Evolutionary conservation across 2,329 filamentous ascomycete genomes (phyloP).

Genomic region (Cephalotrichum gorgonifer): DNA sequence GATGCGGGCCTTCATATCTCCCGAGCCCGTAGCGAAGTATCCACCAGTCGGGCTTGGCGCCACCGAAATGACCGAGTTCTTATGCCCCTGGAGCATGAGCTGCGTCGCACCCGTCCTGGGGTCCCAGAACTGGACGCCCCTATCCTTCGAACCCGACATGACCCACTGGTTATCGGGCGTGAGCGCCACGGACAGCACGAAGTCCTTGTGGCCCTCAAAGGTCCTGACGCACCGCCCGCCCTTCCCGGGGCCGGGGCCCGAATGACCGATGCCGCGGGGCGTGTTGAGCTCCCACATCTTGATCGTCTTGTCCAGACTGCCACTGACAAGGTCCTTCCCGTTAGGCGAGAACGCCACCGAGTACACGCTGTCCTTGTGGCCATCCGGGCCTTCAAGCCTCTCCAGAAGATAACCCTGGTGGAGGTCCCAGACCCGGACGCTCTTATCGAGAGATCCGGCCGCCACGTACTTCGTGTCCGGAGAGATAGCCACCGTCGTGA

Average conservation of each 20-base stretch:
- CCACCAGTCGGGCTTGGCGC: slow-evolving; percentile 82
- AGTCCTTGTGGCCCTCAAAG: slow-evolving; percentile 97
- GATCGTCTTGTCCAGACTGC: slow-evolving; percentile 94
- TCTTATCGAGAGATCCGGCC: slow-evolving; percentile 93
- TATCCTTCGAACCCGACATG: slow-evolving; percentile 92
- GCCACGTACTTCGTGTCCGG: slow-evolving; percentile 91
- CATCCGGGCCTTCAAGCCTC: slow-evolving; percentile 82
- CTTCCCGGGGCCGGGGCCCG: slow-evolving; percentile 59
- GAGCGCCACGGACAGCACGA: slow-evolving; percentile 88
- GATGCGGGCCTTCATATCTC: slow-evolving; percentile 95
- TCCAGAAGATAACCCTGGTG: slow-evolving; percentile 78
- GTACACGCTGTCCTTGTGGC: slow-evolving; percentile 95
- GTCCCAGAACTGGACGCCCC: slow-evolving; percentile 98
- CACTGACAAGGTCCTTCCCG: slow-evolving; percentile 85
- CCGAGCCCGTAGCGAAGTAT: slow-evolving; percentile 91
- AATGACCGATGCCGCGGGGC: slow-evolving; percentile 56
- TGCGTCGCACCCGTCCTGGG: slow-evolving; percentile 86
- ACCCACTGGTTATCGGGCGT: slow-evolving; percentile 95
- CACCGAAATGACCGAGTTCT: slow-evolving; percentile 97
- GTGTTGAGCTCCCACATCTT: slow-evolving; percentile 96
- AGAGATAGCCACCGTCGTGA: slow-evolving; percentile 95
- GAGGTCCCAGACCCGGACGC: slow-evolving; percentile 94
- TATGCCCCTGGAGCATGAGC: slow-evolving; percentile 97
- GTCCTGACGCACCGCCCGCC: slow-evolving; percentile 91
- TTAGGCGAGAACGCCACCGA: slow-evolving; percentile 92